Evolutionary conservation across 352 stramenopile species (phyloP).

Genomic region (Paralagenidium karlingii): DNA sequence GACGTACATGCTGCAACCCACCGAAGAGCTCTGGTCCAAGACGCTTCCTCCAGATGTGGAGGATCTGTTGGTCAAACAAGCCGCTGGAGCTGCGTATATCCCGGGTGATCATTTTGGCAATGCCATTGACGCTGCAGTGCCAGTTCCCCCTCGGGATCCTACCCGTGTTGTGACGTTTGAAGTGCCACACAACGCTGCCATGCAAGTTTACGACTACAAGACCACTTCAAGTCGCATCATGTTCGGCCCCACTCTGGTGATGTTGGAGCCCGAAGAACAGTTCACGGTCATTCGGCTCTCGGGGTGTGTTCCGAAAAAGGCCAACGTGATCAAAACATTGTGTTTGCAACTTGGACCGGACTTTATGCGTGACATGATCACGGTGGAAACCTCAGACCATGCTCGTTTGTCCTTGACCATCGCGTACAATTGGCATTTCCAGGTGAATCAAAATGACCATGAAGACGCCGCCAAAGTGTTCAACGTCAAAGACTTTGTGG

Average conservation of each 20-base stretch:
- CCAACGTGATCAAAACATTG: constrained; percentile 71
- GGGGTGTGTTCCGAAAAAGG: constrained; percentile 50
- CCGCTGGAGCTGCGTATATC: constrained; percentile 41
- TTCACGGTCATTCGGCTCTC: constrained; percentile 67
- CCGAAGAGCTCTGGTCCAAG: constrained; percentile 64
- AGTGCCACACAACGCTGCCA: constrained; percentile 67
- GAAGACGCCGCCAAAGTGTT: constrained; percentile 57
- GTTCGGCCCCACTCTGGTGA: constrained; percentile 66
- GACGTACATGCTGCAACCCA: constrained; percentile 76
- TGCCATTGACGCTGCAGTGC: background rate
- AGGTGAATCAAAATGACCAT: constrained; percentile 33
- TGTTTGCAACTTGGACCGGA: constrained; percentile 68
- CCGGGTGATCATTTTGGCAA: constrained; percentile 6
- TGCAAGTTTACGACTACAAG: constrained; percentile 81
- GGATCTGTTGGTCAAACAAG: constrained; percentile 40
- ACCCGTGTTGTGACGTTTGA: constrained; percentile 69
- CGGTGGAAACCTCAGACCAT: constrained; percentile 73
- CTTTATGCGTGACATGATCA: constrained; percentile 78
- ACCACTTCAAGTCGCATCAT: constrained; percentile 68
- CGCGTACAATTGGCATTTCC: constrained; percentile 78
- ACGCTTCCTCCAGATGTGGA: constrained; percentile 46
- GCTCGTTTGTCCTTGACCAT: constrained; percentile 61
- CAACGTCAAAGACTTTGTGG: constrained; percentile 72
- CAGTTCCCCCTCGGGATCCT: constrained; percentile 19
- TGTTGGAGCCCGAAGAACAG: constrained; percentile 72